A percentile compares a stretch with the other conserved stretches of the same genome.
Conservation (phyloP, 306 rosid genomes). For the Delonix regia region DNA sequence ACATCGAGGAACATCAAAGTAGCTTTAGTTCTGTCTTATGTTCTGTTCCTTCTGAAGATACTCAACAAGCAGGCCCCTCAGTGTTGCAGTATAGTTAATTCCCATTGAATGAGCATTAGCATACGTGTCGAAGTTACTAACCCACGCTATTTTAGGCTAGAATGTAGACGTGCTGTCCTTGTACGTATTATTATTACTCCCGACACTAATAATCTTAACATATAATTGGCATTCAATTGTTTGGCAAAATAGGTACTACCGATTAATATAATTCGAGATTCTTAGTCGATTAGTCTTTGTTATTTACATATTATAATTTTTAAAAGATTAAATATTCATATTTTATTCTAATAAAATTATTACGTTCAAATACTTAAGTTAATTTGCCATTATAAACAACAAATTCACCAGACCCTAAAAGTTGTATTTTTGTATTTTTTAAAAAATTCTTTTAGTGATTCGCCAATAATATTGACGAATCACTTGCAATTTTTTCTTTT, state of each 20-base stretch:
- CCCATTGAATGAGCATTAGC: background rate
- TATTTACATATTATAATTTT: no score
- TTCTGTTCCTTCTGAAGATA: background rate
- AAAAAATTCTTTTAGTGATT: no score
- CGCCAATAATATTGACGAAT: no score
- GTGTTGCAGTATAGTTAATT: background rate
- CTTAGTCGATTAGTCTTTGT: background rate
- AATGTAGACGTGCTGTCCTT: background rate
- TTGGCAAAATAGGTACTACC: background rate
- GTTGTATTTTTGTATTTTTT: no score
- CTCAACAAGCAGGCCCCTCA: background rate
- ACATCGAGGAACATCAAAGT: background rate
- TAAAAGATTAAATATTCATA: no score
- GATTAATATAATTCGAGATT: background rate
- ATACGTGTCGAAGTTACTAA: background rate
- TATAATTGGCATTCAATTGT: background rate
- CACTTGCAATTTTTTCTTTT: no score
- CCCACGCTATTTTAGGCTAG: background rate
- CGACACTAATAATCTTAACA: background rate
- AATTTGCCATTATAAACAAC: no score
- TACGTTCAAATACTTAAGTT: no score
- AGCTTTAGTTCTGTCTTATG: background rate
- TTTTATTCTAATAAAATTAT: no score
- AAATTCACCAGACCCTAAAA: no score
- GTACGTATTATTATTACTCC: background rate